Conservation (phyloP, 129 eudicot genomes). For the Centrapalus pauciflorus region DNA sequence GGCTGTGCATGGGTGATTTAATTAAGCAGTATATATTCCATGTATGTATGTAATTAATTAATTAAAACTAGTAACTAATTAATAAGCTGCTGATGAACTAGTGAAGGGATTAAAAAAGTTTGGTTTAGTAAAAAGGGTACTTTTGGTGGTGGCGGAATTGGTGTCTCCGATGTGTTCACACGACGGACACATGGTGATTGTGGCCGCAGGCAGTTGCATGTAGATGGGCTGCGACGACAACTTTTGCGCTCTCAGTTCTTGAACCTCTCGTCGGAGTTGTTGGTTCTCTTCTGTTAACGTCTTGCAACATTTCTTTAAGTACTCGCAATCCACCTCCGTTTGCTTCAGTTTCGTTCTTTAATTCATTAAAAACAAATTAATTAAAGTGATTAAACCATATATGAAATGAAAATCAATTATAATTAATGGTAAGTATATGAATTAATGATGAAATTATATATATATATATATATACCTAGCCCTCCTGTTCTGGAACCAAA, state of each 20-base stretch:
- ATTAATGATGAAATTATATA: not conserved
- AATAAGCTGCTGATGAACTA: constrained; percentile 34
- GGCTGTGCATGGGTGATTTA: constrained; percentile 25
- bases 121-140: constrained; percentile 14
- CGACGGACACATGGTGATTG: constrained; percentile 82
- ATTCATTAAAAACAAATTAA: not conserved
- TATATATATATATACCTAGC: constrained; percentile 50
- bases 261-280: constrained; percentile 68
- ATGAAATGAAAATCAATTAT: not conserved
- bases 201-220: constrained; percentile 82
- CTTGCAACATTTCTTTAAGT: constrained; percentile 68
- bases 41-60: not conserved
- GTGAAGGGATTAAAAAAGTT: constrained; percentile 16
- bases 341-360: constrained; percentile 84
- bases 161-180: constrained; percentile 51
- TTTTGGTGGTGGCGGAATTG: constrained; percentile 21
- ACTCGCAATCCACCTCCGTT: constrained; percentile 89
- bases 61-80: not conserved
- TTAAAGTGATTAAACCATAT: not conserved
- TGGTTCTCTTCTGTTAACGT: constrained; percentile 71
- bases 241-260: constrained; percentile 55
- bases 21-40: constrained; percentile 2
- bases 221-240: constrained; percentile 45
- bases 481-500: constrained; percentile 93
- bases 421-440: not conserved